Percentiles rank a stretch among this genome's conserved stretches.
Conservation (phyloP, 2,329 filamentous ascomycete species). For the Chaetomium sp. region DNA sequence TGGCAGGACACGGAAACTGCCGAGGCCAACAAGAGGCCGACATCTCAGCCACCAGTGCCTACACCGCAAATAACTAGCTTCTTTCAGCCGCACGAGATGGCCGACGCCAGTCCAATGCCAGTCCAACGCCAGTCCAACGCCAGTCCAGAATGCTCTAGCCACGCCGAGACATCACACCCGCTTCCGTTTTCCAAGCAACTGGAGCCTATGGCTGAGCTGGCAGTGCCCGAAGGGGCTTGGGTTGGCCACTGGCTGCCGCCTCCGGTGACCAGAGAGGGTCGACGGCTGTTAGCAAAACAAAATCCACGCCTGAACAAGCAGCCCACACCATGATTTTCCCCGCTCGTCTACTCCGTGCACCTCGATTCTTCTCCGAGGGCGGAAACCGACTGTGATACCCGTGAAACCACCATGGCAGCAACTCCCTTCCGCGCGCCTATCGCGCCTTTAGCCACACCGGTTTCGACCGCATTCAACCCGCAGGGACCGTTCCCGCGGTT, state of each 20-base stretch:
- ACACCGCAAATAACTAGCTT: neutral
- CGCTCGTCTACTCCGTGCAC: neutral
- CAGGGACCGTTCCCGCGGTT: neutral
- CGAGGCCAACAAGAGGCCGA: neutral
- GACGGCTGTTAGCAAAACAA: conserved; percentile 5
- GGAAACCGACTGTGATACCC: neutral
- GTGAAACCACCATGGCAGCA: conserved; percentile 6
- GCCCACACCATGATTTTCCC: neutral
- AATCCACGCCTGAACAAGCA: neutral
- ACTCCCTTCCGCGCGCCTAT: conserved; percentile 1
- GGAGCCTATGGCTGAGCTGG: conserved; percentile 1
- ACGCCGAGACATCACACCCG: conserved; percentile 2
- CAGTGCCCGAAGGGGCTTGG: conserved; percentile 8
- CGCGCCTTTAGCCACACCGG: conserved; percentile 2
- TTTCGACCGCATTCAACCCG: conserved; percentile 5
- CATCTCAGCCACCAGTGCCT: conserved; percentile 7
- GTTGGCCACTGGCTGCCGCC: neutral
- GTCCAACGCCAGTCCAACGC: no score
- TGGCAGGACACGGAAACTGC: neutral
- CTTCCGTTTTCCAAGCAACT: neutral
- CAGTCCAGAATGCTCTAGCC: neutral
- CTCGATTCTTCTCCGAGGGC: neutral
- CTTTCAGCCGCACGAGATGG: conserved; percentile 12
- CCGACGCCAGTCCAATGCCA: neutral
- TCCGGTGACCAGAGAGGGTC: neutral